Evolutionary conservation across 176 grass and related monocot species (phyloP).

Genomic region (Avena eriantha): DNA sequence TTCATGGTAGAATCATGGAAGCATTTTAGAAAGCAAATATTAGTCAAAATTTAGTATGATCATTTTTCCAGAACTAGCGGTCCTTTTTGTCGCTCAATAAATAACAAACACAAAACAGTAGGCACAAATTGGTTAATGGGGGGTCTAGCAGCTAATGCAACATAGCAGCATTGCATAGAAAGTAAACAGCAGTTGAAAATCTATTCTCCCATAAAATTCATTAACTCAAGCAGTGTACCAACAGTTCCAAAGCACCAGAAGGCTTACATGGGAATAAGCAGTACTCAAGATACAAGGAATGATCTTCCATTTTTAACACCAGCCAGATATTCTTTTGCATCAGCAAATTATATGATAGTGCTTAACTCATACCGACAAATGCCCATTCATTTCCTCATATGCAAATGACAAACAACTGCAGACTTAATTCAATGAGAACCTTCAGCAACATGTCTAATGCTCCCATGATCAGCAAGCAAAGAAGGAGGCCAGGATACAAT

Average conservation of each 20-base stretch:
- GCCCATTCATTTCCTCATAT: not conserved
- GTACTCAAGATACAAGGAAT: not conserved
- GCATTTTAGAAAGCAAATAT: no score
- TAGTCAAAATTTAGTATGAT: no score
- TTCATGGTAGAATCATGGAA: no score
- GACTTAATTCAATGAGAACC: not conserved
- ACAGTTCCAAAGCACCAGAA: not conserved
- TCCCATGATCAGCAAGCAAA: not conserved
- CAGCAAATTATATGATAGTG: not conserved
- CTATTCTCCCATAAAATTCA: not conserved
- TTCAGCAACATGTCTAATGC: not conserved
- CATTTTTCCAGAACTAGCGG: no score
- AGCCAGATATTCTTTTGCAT: not conserved
- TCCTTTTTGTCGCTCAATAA: no score
- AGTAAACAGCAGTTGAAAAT: not conserved
- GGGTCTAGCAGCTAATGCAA: not conserved
- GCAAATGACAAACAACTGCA: not conserved
- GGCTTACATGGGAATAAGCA: not conserved
- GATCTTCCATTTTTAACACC: not conserved
- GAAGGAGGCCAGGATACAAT: constrained; percentile 19
- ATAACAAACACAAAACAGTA: not conserved
- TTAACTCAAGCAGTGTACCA: not conserved
- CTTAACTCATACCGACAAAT: not conserved
- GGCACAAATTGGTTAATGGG: not conserved
- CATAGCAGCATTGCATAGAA: not conserved